phyloP scores from a whole-genome alignment of 352 stramenopile species.

The Aphanomyces invadans region DNA sequence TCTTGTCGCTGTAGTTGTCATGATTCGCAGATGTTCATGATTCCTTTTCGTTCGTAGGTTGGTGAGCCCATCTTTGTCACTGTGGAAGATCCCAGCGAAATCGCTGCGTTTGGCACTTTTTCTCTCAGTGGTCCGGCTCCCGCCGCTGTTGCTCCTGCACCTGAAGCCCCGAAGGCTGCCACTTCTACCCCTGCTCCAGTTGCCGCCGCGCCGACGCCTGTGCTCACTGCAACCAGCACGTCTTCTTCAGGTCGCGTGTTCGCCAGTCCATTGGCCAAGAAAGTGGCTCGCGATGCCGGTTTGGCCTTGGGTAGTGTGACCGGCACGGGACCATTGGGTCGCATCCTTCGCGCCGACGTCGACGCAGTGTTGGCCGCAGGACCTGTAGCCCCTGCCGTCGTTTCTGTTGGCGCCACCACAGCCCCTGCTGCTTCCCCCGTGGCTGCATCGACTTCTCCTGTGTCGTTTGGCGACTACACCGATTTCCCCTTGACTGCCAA shows the following conservation, averaged over 20 bases:
- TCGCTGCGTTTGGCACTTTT: constrained; percentile 54
- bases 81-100: constrained; percentile 43
- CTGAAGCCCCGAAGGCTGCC: constrained; percentile 27
- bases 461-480: constrained; percentile 74
- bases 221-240: constrained; percentile 12
- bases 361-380: constrained; percentile 79
- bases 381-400: constrained; percentile 21
- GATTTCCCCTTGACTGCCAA: constrained; percentile 88
- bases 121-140: constrained; percentile 22
- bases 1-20: no score
- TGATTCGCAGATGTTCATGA: no score
- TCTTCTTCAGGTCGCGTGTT: constrained; percentile 75
- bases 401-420: constrained; percentile 21
- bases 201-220: constrained; percentile 26
- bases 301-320: constrained; percentile 56
- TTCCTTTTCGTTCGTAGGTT: constrained; percentile 26
- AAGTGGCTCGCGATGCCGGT: constrained; percentile 76
- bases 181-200: constrained; percentile 28
- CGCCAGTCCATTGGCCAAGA: constrained; percentile 92
- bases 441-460: constrained; percentile 30
- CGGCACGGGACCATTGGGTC: constrained; percentile 79
- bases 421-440: constrained; percentile 27
- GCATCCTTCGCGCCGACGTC: constrained; percentile 93
- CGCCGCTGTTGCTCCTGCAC: constrained; percentile 27
- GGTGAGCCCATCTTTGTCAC: constrained; percentile 65